Percentiles rank a stretch among this genome's conserved stretches.
Evolutionary conservation across 768 basidiomycete species (phyloP).

Genomic region (Mycena haematopus): DNA sequence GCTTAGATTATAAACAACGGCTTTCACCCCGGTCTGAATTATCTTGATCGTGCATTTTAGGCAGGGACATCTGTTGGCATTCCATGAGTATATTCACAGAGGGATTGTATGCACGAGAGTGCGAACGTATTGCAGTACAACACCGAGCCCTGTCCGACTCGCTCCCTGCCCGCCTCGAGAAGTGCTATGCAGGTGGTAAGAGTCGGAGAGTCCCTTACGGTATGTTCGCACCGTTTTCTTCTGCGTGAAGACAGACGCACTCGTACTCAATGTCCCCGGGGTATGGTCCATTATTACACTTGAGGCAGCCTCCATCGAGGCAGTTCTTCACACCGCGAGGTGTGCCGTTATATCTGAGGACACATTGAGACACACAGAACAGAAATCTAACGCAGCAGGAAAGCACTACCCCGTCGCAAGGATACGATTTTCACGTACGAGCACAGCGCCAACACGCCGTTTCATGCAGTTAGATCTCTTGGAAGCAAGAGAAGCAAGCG

Average conservation of each 20-base stretch:
- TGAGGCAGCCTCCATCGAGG: slow-evolving; percentile 86
- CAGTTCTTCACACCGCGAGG: slow-evolving; percentile 91
- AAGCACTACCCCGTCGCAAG: slow-evolving; percentile 72
- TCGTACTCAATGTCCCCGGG: slow-evolving; percentile 62
- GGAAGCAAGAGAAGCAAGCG: slow-evolving; percentile 88
- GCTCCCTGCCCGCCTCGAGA: slow-evolving; percentile 90
- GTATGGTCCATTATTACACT: slow-evolving; percentile 68
- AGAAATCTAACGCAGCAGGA: slow-evolving; percentile 1
- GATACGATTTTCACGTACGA: slow-evolving; percentile 85
- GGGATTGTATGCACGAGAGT: slow-evolving; percentile 4
- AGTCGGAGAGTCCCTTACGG: background rate
- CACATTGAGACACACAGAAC: background rate
- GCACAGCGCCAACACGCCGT: slow-evolving; percentile 90
- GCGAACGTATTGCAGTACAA: slow-evolving; percentile 98
- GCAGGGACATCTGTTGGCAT: slow-evolving; percentile 84
- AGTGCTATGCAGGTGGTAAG: slow-evolving; percentile 46
- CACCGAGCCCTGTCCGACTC: slow-evolving; percentile 83
- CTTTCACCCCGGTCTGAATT: slow-evolving; percentile 90
- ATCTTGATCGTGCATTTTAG: slow-evolving; percentile 97
- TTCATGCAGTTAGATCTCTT: slow-evolving; percentile 97
- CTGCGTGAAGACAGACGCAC: slow-evolving; percentile 95
- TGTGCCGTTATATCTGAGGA: slow-evolving; percentile 91
- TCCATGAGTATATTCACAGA: slow-evolving; percentile 1
- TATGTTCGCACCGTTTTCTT: slow-evolving; percentile 76
- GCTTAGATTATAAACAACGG: slow-evolving; percentile 92